A percentile compares a stretch with the other conserved stretches of the same genome.
Evolutionary conservation across 768 basidiomycete species (phyloP).

Genomic region (Hebeloma cylindrosporum): DNA sequence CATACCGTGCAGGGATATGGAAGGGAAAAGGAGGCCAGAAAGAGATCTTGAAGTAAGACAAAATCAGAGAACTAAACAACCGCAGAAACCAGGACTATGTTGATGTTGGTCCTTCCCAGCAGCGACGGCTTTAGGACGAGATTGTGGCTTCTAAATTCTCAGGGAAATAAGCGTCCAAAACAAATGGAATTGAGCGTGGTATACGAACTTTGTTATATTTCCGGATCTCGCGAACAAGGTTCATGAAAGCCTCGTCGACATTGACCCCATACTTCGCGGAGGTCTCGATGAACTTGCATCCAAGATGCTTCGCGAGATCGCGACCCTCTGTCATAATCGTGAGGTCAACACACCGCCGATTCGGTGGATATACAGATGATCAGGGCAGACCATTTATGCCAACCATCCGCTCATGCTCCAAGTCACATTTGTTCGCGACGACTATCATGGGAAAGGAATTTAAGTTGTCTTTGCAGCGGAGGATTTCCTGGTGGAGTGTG

Average conservation of each 20-base stretch:
- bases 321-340: conserved; percentile 76
- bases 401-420: conserved; percentile 95
- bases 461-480: conserved; percentile 95
- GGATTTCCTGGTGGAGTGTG: conserved; percentile 94
- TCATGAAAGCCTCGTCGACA: conserved; percentile 92
- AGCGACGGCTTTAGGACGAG: conserved; percentile 62
- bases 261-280: conserved; percentile 97
- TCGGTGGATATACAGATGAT: not conserved
- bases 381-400: conserved; percentile 77
- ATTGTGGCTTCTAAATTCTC: conserved; percentile 65
- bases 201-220: conserved; percentile 83
- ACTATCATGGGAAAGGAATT: conserved; percentile 95
- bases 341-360: not conserved
- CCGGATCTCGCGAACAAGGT: conserved; percentile 91
- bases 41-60: no score
- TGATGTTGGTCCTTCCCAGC: conserved; percentile 54
- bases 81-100: conserved; percentile 62
- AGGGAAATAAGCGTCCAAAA: conserved; percentile 12
- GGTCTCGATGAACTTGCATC: conserved; percentile 93
- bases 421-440: conserved; percentile 97
- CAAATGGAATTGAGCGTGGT: not conserved
- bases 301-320: conserved; percentile 92
- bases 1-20: no score
- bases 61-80: conserved; percentile 67
- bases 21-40: no score